phyloP scores from a whole-genome alignment of 352 stramenopile genomes.

The Peronospora tabacina region DNA sequence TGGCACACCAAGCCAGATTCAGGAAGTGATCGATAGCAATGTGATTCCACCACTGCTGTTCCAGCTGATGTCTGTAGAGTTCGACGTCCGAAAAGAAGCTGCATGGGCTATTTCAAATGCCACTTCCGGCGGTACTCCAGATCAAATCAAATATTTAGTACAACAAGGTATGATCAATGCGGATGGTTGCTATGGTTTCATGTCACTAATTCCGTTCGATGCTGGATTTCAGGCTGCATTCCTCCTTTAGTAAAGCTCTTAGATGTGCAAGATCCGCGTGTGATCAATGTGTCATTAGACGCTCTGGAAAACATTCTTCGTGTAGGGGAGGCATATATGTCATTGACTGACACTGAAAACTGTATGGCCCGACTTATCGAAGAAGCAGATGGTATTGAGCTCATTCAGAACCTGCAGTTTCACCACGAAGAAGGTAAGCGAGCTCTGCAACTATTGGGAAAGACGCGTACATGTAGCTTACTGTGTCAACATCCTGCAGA shows the following conservation, averaged over 20 bases:
- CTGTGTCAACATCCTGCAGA: slow-evolving; percentile 26
- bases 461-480: neutral
- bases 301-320: slow-evolving; percentile 92
- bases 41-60: slow-evolving; percentile 62
- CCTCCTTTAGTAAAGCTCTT: slow-evolving; percentile 93
- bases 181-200: neutral
- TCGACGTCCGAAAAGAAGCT: slow-evolving; percentile 81
- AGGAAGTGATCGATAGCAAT: slow-evolving; percentile 72
- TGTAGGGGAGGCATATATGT: slow-evolving; percentile 82
- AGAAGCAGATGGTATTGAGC: slow-evolving; percentile 92
- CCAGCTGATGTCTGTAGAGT: slow-evolving; percentile 52
- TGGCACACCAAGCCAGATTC: slow-evolving; percentile 60
- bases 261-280: slow-evolving; percentile 89
- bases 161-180: slow-evolving; percentile 66
- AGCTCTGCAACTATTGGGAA: neutral
- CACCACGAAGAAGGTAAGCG: slow-evolving; percentile 92
- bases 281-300: slow-evolving; percentile 97
- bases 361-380: slow-evolving; percentile 94
- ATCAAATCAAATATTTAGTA: slow-evolving; percentile 97
- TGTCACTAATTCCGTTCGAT: slow-evolving; percentile 1
- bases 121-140: slow-evolving; percentile 59
- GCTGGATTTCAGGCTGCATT: slow-evolving; percentile 83
- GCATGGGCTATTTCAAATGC: slow-evolving; percentile 82
- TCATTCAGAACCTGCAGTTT: slow-evolving; percentile 97
- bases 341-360: slow-evolving; percentile 81